These are phyloP conservation scores for Juncus effusus DNA, from an alignment of 176 grass and related monocot species.

Conservation along the genomic window DNA sequence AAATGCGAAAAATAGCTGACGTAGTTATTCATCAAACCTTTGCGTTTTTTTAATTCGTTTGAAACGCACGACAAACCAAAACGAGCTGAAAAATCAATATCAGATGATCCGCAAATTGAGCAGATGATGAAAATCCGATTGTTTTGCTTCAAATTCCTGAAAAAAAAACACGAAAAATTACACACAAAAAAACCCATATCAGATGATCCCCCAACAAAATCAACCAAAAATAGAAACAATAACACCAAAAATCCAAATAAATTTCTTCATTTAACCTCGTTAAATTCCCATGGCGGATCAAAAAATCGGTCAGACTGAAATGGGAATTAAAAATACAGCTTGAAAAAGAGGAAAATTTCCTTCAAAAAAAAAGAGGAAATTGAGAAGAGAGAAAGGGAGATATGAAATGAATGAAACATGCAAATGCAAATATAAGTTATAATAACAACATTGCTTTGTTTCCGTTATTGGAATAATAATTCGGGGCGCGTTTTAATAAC, in stretches of 20 bases:
- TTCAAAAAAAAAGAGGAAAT: background rate
- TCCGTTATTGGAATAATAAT: conserved; percentile 13
- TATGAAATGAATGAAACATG: background rate
- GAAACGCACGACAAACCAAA: conserved; percentile 7
- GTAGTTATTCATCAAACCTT: conserved; percentile 5
- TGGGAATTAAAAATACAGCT: too few species aligned
- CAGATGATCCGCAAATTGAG: too few species aligned
- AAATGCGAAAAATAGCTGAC: background rate
- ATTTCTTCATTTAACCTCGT: background rate
- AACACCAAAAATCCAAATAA: background rate
- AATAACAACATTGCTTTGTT: background rate
- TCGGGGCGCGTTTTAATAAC: background rate
- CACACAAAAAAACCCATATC: background rate
- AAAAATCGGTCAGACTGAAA: too few species aligned
- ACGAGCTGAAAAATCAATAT: background rate
- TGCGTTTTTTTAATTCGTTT: conserved; percentile 1
- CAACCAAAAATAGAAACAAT: background rate
- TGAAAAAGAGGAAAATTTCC: background rate
- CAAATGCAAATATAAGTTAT: background rate
- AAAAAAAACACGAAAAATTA: background rate
- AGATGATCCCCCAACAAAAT: background rate
- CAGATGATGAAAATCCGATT: background rate
- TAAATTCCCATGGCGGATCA: background rate
- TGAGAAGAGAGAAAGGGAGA: conserved; percentile 1
- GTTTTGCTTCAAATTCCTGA: background rate